A percentile compares a stretch with the other conserved stretches of the same genome.
Conservation (phyloP, 257 asterid genomes). For the Echites panduratus region DNA sequence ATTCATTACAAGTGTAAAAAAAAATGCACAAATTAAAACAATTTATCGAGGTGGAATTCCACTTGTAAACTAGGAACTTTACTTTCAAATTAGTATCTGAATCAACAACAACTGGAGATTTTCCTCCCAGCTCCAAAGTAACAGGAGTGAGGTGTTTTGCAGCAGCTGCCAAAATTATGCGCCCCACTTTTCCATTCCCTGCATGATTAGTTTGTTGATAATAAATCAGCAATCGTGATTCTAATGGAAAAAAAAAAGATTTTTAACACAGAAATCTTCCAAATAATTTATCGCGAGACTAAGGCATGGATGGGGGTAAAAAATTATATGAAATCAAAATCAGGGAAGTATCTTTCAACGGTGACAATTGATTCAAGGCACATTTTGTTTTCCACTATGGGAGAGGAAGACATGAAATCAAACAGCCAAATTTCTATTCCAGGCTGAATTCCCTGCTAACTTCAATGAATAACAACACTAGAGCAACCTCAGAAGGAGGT, state of each 20-base stretch:
- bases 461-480: background rate
- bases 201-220: slow-evolving; percentile 10
- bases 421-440: background rate
- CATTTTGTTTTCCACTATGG: background rate
- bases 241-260: background rate
- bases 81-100: slow-evolving; percentile 56
- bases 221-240: background rate
- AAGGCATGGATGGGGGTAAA: background rate
- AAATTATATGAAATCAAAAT: background rate
- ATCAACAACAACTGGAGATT: slow-evolving; percentile 74
- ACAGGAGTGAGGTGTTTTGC: slow-evolving; percentile 91
- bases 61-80: slow-evolving; percentile 5
- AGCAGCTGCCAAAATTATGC: slow-evolving; percentile 74
- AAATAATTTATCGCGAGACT: background rate
- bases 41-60: too few species aligned
- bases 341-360: background rate
- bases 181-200: slow-evolving; percentile 81
- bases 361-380: background rate
- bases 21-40: background rate
- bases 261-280: background rate
- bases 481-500: background rate
- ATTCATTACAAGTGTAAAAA: background rate
- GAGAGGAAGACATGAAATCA: background rate
- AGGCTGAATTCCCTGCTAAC: background rate
- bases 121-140: slow-evolving; percentile 88